Evolutionary conservation across 2,329 filamentous ascomycete species (phyloP).

Genomic region (Arthrobotrys sinensis): DNA sequence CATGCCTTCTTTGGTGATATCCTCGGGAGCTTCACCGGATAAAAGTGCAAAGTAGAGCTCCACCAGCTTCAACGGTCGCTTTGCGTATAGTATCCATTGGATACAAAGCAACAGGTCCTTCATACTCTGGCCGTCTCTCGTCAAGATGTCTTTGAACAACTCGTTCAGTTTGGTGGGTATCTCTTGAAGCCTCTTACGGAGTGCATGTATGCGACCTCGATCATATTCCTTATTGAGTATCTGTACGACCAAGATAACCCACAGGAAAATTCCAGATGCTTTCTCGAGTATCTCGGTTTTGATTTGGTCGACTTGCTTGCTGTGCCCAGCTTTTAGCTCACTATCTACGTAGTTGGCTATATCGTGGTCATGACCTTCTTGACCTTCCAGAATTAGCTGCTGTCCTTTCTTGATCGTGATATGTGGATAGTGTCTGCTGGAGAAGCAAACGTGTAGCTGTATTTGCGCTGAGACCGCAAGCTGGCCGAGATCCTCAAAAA

Average conservation of each 20-base stretch:
- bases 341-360: conserved; percentile 66
- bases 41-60: conserved; percentile 68
- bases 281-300: conserved; percentile 66
- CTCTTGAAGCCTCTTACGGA: conserved; percentile 67
- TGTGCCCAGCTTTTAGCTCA: conserved; percentile 64
- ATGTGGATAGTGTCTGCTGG: conserved; percentile 69
- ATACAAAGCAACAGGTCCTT: conserved; percentile 66
- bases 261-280: conserved; percentile 69
- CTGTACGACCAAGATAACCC: conserved; percentile 69
- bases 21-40: conserved; percentile 64
- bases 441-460: conserved; percentile 67
- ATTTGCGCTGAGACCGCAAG: conserved; percentile 39
- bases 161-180: conserved; percentile 67
- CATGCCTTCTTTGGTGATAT: too few relatives aligned
- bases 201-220: conserved; percentile 65
- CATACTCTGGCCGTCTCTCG: conserved; percentile 66
- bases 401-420: conserved; percentile 66
- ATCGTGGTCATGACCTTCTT: conserved; percentile 66
- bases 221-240: conserved; percentile 69
- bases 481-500: conserved; percentile 68
- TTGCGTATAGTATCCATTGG: conserved; percentile 68
- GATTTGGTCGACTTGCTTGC: conserved; percentile 63
- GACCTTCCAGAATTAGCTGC: conserved; percentile 66
- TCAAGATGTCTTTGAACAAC: conserved; percentile 69
- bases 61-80: conserved; percentile 65